These are phyloP conservation scores for Microdochium trichocladiopsis DNA, from an alignment of 2,329 filamentous ascomycete genomes.

Conservation along the genomic window DNA sequence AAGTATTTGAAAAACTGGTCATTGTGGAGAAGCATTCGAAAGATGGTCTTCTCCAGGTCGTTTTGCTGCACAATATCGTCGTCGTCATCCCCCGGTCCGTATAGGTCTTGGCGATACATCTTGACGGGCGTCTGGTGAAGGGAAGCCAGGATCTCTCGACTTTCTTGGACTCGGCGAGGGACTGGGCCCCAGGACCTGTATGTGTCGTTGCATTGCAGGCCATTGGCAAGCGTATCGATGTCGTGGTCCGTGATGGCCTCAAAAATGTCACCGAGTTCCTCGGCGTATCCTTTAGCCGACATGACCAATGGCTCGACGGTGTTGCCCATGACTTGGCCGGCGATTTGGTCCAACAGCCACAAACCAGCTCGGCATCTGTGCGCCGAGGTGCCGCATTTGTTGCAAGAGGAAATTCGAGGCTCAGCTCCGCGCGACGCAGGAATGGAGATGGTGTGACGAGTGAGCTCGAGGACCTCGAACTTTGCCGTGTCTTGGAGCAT, in stretches of 20 bases:
- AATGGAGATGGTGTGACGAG: slow-evolving; percentile 36
- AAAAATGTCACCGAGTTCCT: slow-evolving; percentile 41
- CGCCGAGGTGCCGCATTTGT: slow-evolving; percentile 25
- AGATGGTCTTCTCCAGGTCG: slow-evolving; percentile 43
- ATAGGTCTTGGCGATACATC: slow-evolving; percentile 40
- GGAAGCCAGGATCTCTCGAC: slow-evolving; percentile 42
- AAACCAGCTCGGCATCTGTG: slow-evolving; percentile 34
- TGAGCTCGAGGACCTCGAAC: slow-evolving; percentile 48
- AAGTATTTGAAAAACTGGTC: slow-evolving; percentile 49
- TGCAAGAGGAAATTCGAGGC: slow-evolving; percentile 37
- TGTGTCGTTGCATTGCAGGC: slow-evolving; percentile 39
- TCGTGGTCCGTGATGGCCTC: slow-evolving; percentile 40
- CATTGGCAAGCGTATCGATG: slow-evolving; percentile 42
- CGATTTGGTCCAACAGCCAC: slow-evolving; percentile 47
- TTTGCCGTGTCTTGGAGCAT: slow-evolving; percentile 41
- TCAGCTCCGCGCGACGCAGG: slow-evolving; percentile 34
- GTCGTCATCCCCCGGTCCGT: slow-evolving; percentile 25
- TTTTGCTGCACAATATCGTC: slow-evolving; percentile 8
- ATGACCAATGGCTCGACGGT: slow-evolving; percentile 32
- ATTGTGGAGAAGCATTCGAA: slow-evolving; percentile 46
- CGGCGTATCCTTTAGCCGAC: slow-evolving; percentile 32
- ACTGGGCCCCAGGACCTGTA: slow-evolving; percentile 18
- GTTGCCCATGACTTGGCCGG: slow-evolving; percentile 36
- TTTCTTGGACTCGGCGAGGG: slow-evolving; percentile 36
- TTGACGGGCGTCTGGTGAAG: slow-evolving; percentile 30